Percentiles rank a stretch among this genome's conserved stretches.
phyloP scores from a whole-genome alignment of 345 rosid genomes.

The Lepidium sativum region DNA sequence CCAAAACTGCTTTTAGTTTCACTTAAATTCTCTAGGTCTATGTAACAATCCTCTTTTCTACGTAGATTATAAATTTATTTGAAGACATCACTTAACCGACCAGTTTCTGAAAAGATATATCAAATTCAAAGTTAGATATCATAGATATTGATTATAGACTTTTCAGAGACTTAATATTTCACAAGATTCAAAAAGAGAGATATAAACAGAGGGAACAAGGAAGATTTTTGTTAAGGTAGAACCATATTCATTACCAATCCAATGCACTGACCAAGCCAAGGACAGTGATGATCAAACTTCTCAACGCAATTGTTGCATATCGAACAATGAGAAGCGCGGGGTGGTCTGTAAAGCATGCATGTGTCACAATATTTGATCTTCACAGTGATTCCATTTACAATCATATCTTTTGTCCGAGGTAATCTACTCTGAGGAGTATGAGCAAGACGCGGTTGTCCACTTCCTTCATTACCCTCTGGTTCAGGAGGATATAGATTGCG shows the following conservation, averaged over 20 bases:
- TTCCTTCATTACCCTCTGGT: constrained; percentile 40
- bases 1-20: background rate
- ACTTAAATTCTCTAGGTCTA: background rate
- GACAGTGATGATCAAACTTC: constrained; percentile 96
- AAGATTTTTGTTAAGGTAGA: background rate
- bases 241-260: constrained; percentile 61
- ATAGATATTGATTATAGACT: background rate
- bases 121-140: background rate
- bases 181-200: background rate
- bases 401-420: constrained; percentile 61
- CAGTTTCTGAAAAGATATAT: background rate
- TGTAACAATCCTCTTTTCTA: background rate
- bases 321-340: constrained; percentile 98
- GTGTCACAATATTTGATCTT: constrained; percentile 91
- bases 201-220: background rate
- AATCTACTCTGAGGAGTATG: constrained; percentile 46
- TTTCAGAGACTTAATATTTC: background rate
- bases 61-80: background rate
- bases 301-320: constrained; percentile 96
- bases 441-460: constrained; percentile 32
- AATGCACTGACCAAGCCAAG: constrained; percentile 99
- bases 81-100: background rate
- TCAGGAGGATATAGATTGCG: constrained; percentile 76
- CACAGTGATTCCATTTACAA: constrained; percentile 61
- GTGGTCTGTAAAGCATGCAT: constrained; percentile 89